These are phyloP conservation scores for Gautieria morchelliformis DNA, from an alignment of 768 basidiomycete species.

Conservation along the genomic window DNA sequence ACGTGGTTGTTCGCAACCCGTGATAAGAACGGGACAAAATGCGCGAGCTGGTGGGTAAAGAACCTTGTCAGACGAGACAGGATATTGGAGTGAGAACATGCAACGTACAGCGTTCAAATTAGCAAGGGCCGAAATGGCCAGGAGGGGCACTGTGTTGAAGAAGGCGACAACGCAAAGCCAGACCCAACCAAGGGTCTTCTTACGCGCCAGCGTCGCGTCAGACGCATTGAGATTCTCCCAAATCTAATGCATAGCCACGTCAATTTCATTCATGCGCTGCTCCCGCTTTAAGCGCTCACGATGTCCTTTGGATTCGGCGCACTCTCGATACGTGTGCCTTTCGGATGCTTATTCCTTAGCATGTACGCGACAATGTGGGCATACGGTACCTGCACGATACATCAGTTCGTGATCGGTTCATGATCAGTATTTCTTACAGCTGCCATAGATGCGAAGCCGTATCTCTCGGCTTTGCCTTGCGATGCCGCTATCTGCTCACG, in stretches of 20 bases:
- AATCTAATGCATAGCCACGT: slow-evolving; percentile 35
- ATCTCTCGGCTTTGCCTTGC: slow-evolving; percentile 65
- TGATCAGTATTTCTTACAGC: slow-evolving; percentile 33
- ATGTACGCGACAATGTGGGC: slow-evolving; percentile 78
- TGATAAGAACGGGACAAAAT: slow-evolving; percentile 59
- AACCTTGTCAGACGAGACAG: not conserved
- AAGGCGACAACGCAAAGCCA: slow-evolving; percentile 76
- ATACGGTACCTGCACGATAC: slow-evolving; percentile 37
- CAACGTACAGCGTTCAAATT: slow-evolving; percentile 71
- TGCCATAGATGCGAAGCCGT: slow-evolving; percentile 88
- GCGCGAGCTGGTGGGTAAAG: slow-evolving; percentile 2
- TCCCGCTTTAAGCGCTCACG: slow-evolving; percentile 30
- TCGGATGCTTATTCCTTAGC: slow-evolving; percentile 57
- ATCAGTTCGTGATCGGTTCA: not conserved
- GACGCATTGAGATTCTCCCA: slow-evolving; percentile 86
- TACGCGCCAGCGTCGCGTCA: slow-evolving; percentile 53
- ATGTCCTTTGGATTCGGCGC: slow-evolving; percentile 90
- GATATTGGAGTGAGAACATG: not conserved
- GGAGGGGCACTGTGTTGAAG: slow-evolving; percentile 89
- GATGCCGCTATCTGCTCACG: slow-evolving; percentile 59
- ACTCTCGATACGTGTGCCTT: slow-evolving; percentile 59
- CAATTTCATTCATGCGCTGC: not conserved
- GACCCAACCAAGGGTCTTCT: slow-evolving; percentile 67
- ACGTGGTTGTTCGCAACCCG: slow-evolving; percentile 57
- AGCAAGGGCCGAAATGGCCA: slow-evolving; percentile 83